These are phyloP conservation scores for Linum lewisii DNA, from an alignment of 345 rosid genomes.

Conservation along the genomic window DNA sequence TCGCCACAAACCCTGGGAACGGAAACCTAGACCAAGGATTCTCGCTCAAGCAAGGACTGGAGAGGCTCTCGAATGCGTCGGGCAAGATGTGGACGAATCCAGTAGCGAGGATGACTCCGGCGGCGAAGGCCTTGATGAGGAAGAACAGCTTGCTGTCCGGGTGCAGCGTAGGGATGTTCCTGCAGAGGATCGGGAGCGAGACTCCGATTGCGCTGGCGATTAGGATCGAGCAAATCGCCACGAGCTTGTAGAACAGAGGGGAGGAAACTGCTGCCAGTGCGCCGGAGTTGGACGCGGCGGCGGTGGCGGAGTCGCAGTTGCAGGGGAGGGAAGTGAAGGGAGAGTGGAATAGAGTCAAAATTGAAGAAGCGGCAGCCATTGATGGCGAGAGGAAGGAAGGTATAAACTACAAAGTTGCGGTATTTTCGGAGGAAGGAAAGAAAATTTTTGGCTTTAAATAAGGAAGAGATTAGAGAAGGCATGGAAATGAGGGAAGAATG, in stretches of 20 bases:
- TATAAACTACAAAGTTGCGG: too few relatives aligned
- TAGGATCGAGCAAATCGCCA: conserved; percentile 68
- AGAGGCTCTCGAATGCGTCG: conserved; percentile 45
- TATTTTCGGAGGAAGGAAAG: too few relatives aligned
- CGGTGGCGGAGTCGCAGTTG: too few relatives aligned
- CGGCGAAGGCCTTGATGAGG: conserved; percentile 82
- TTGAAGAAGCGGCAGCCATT: too few relatives aligned
- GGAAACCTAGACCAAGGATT: conserved; percentile 85
- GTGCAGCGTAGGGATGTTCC: conserved; percentile 46
- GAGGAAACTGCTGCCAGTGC: too few relatives aligned
- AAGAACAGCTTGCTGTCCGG: conserved; percentile 58
- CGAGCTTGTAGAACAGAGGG: conserved; percentile 24
- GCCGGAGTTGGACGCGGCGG: too few relatives aligned
- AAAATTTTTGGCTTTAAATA: too few relatives aligned
- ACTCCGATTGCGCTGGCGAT: conserved; percentile 54
- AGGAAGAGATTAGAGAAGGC: too few relatives aligned
- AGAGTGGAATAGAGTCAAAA: too few relatives aligned
- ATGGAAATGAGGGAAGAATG: too few relatives aligned
- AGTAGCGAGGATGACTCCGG: conserved; percentile 89
- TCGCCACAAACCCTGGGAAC: conserved; percentile 74
- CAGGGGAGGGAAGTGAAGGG: too few relatives aligned
- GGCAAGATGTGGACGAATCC: conserved; percentile 94
- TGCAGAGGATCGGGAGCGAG: conserved; percentile 67
- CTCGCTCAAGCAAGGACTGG: conserved; percentile 66
- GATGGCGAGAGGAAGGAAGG: too few relatives aligned